phyloP scores from a whole-genome alignment of 2,329 filamentous ascomycete species.

The Xylariaceae sp. region DNA sequence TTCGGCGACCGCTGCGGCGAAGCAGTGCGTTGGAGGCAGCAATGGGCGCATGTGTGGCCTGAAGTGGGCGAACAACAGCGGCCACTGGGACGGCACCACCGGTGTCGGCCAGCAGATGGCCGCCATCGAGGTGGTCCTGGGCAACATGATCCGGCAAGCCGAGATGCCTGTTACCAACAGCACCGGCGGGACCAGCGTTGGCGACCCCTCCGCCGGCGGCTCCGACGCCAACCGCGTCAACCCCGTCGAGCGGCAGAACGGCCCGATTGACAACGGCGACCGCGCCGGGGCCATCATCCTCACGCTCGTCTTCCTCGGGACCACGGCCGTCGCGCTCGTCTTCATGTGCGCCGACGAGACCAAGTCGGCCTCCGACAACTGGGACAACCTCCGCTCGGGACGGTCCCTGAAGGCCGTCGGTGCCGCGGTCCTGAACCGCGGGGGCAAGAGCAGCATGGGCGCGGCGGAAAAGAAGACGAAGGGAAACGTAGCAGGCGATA shows the following conservation, averaged over 20 bases:
- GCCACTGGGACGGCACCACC: conserved; percentile 48
- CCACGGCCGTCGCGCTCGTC: conserved; percentile 44
- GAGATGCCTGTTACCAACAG: conserved; percentile 30
- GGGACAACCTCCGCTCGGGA: conserved; percentile 14
- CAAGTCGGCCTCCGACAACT: conserved; percentile 17
- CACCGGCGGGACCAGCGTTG: conserved; percentile 43
- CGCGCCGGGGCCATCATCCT: conserved; percentile 59
- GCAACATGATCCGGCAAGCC: conserved; percentile 45
- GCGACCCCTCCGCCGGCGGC: conserved; percentile 38
- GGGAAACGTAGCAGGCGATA: too few species aligned
- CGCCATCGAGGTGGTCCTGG: conserved; percentile 56
- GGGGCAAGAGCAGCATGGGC: conserved; percentile 1
- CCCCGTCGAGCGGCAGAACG: conserved; percentile 16
- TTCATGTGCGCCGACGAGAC: conserved; percentile 45
- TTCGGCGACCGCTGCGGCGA: conserved; percentile 50
- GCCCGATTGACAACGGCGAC: conserved; percentile 50
- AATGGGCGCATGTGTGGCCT: conserved; percentile 53
- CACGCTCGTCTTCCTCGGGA: conserved; percentile 49
- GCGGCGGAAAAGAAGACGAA: not conserved
- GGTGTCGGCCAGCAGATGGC: conserved; percentile 67
- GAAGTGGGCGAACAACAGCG: conserved; percentile 46
- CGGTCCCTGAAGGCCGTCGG: conserved; percentile 3
- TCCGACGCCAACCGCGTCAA: conserved; percentile 35
- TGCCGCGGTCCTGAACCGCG: conserved; percentile 1
- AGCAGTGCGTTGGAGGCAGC: conserved; percentile 48